These are phyloP conservation scores for Aspergillus japonicus DNA, from an alignment of 2,329 filamentous ascomycete genomes.

Conservation along the genomic window DNA sequence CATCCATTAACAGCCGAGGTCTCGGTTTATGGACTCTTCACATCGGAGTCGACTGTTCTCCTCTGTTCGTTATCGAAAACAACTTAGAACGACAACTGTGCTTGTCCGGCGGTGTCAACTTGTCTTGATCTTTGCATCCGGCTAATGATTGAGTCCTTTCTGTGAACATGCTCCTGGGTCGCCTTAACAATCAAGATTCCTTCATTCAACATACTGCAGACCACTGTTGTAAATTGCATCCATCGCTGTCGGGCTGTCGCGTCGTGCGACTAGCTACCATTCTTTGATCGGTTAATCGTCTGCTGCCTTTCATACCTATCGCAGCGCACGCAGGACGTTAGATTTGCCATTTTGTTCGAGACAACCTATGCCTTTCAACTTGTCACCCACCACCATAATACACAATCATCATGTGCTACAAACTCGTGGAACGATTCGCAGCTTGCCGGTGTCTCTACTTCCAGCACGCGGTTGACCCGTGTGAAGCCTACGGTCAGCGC, in stretches of 20 bases:
- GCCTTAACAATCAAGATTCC: slow-evolving; percentile 2
- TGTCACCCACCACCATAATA: background rate
- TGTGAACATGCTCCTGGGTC: background rate
- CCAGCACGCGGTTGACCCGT: slow-evolving; percentile 81
- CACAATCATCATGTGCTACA: slow-evolving; percentile 72
- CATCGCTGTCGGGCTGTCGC: background rate
- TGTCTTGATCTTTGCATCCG: background rate
- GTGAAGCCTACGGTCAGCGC: slow-evolving; percentile 69
- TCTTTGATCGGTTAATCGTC: background rate
- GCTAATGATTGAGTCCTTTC: background rate
- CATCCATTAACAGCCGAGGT: background rate
- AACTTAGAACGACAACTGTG: background rate
- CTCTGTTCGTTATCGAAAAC: background rate
- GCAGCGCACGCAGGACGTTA: slow-evolving; percentile 2
- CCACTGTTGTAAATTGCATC: background rate
- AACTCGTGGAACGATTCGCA: slow-evolving; percentile 80
- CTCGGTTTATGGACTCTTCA: slow-evolving; percentile 9
- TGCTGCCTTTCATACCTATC: background rate
- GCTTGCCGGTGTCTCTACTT: slow-evolving; percentile 87
- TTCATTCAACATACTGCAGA: background rate
- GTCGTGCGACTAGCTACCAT: background rate
- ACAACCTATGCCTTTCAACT: background rate
- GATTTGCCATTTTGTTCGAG: background rate
- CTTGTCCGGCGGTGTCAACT: background rate
- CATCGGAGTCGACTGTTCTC: background rate